Evolutionary conservation across 768 basidiomycete genomes (phyloP).

Genomic region (Arthromyces matolae): DNA sequence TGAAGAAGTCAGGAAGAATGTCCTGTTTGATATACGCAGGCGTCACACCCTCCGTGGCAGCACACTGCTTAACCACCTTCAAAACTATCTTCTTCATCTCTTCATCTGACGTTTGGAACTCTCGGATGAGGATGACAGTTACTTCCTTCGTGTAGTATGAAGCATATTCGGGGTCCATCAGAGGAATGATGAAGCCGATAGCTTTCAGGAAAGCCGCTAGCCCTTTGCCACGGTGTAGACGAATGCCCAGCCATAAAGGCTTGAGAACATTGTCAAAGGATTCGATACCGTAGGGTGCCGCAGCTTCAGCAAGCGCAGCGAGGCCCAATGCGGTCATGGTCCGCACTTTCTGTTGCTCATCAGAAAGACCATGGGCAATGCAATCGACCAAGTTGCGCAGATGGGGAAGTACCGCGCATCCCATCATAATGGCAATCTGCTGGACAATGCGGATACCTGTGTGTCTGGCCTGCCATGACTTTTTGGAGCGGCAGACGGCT

Average conservation of each 20-base stretch:
- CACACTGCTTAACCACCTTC: conserved; percentile 98
- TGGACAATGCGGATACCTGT: conserved; percentile 99
- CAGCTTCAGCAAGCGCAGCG: conserved; percentile 93
- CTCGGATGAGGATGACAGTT: conserved; percentile 93
- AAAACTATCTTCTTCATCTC: conserved; percentile 99
- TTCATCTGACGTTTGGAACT: conserved; percentile 98
- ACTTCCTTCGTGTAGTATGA: conserved; percentile 99
- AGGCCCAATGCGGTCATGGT: conserved; percentile 93
- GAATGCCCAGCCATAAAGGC: conserved; percentile 90
- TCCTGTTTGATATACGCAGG: conserved; percentile 95
- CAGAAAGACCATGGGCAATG: conserved; percentile 87
- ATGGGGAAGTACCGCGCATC: conserved; percentile 96
- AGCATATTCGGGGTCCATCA: conserved; percentile 99
- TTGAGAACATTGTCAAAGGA: conserved; percentile 97
- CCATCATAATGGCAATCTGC: conserved; percentile 99
- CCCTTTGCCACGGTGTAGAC: conserved; percentile 92
- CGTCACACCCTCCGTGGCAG: conserved; percentile 96
- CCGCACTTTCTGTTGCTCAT: conserved; percentile 94
- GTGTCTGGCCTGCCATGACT: conserved; percentile 99
- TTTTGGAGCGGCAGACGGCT: conserved; percentile 97
- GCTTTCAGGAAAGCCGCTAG: conserved; percentile 95
- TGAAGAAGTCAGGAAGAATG: conserved; percentile 98
- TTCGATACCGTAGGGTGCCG: conserved; percentile 98
- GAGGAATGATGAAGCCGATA: conserved; percentile 98
- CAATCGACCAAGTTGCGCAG: conserved; percentile 95